Evolutionary conservation across 1,284 basidiomycete species (phyloP).

Genomic region (Sporisorium sorghi): DNA sequence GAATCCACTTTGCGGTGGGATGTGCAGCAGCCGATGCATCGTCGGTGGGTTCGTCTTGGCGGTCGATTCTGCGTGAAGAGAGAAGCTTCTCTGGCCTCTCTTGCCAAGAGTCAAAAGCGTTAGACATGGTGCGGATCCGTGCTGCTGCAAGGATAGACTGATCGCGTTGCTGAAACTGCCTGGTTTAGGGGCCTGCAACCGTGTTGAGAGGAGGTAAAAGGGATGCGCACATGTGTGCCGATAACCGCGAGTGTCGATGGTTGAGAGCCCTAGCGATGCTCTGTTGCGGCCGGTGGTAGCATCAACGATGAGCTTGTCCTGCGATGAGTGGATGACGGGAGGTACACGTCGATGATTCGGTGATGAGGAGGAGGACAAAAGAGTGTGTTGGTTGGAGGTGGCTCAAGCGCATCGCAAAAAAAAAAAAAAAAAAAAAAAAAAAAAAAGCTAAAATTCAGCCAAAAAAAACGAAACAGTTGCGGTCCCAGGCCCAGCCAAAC

Average conservation of each 20-base stretch:
- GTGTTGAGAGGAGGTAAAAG: background rate
- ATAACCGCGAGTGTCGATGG: background rate
- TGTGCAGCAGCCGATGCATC: conserved; percentile 7
- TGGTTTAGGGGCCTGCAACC: no score
- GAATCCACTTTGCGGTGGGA: conserved; percentile 28
- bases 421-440: no score
- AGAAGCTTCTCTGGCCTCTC: conserved; percentile 45
- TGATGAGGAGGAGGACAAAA: background rate
- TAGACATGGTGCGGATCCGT: conserved; percentile 26
- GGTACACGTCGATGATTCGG: no score
- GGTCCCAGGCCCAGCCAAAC: no score
- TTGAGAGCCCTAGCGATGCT: background rate
- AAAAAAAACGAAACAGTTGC: no score
- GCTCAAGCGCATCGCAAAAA: conserved; percentile 47
- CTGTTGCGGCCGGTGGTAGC: background rate
- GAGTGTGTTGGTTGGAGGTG: conserved; percentile 22
- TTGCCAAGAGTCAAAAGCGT: conserved; percentile 37
- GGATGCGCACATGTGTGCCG: background rate
- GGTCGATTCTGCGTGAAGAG: conserved; percentile 6
- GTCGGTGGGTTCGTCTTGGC: background rate
- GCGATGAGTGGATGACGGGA: no score
- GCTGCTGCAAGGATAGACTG: no score
- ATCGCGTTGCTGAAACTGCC: no score
- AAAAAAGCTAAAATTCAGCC: no score
- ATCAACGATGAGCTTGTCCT: background rate